These are phyloP conservation scores for Exobasidium cylindrosporum DNA, from an alignment of 1,284 basidiomycete species.

Conservation along the genomic window DNA sequence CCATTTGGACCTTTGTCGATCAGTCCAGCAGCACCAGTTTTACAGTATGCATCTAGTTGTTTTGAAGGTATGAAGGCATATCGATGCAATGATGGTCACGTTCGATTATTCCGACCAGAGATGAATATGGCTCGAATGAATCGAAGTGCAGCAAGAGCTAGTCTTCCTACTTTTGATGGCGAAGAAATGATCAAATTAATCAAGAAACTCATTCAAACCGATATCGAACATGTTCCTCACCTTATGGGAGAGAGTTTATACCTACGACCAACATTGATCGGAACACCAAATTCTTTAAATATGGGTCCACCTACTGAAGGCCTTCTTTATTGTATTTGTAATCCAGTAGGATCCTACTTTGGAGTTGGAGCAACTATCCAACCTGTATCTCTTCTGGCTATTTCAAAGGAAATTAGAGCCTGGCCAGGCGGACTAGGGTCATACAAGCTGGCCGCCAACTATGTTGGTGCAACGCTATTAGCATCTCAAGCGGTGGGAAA, in stretches of 20 bases:
- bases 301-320: conserved; percentile 36
- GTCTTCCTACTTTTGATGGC: conserved; percentile 32
- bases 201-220: conserved; percentile 31
- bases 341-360: conserved; percentile 39
- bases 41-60: conserved; percentile 34
- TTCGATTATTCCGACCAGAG: conserved; percentile 34
- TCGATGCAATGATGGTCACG: conserved; percentile 32
- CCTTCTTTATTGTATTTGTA: conserved; percentile 40
- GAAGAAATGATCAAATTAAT: conserved; percentile 38
- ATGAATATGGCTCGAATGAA: conserved; percentile 45
- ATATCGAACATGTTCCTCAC: conserved; percentile 29
- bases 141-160: conserved; percentile 31
- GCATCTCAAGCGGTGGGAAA: neutral
- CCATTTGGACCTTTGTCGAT: conserved; percentile 61
- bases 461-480: conserved; percentile 28
- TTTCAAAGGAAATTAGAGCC: conserved; percentile 62
- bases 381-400: conserved; percentile 29
- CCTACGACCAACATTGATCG: conserved; percentile 37
- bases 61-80: conserved; percentile 44
- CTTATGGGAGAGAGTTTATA: conserved; percentile 31
- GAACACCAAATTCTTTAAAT: conserved; percentile 30
- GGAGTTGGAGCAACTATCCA: conserved; percentile 23
- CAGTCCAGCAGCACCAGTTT: conserved; percentile 29
- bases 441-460: conserved; percentile 83
- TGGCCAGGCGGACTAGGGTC: conserved; percentile 88